Conservation (phyloP, 495 filamentous ascomycete genomes). For the Aspergillus ellipticus region DNA sequence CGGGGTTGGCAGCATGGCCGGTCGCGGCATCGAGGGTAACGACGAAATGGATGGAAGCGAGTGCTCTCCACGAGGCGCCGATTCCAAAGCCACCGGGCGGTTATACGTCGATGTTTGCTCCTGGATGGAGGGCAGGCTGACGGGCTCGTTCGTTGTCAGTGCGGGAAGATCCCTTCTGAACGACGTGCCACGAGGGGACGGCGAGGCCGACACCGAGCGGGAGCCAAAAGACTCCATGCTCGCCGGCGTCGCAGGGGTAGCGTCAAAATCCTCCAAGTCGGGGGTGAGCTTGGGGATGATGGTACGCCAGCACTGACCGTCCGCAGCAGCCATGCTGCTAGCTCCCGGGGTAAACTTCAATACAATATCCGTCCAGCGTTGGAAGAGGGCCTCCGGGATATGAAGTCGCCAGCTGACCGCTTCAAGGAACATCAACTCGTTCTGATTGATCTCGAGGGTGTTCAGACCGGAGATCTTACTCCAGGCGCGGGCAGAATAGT, state of each 20-base stretch:
- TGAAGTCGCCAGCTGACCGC: conserved; percentile 94
- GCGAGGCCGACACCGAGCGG: conserved; percentile 27
- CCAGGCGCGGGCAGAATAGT: conserved; percentile 96
- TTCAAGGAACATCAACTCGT: conserved; percentile 87
- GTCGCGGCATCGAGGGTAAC: conserved; percentile 52
- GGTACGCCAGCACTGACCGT: conserved; percentile 63
- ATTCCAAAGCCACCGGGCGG: conserved; percentile 58
- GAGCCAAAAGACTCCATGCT: conserved; percentile 30
- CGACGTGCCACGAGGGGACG: conserved; percentile 32
- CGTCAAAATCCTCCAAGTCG: conserved; percentile 45
- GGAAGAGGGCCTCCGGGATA: conserved; percentile 81
- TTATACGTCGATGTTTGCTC: conserved; percentile 47
- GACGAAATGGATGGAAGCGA: conserved; percentile 41
- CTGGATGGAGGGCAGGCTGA: conserved; percentile 14
- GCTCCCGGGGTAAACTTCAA: conserved; percentile 71
- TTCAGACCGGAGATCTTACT: conserved; percentile 95
- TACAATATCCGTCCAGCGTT: conserved; percentile 88
- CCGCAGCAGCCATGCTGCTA: conserved; percentile 24
- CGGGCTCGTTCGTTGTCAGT: conserved; percentile 17
- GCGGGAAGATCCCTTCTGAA: conserved; percentile 7
- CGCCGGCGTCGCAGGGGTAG: conserved; percentile 31
- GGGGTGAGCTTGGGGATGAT: conserved; percentile 77
- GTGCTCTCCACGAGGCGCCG: conserved; percentile 34
- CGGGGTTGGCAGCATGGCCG: conserved; percentile 72
- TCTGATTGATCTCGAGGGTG: conserved; percentile 89